These are phyloP conservation scores for Magnusiomyces suaveolens DNA, from an alignment of 1,139 yeast species.

Conservation along the genomic window DNA sequence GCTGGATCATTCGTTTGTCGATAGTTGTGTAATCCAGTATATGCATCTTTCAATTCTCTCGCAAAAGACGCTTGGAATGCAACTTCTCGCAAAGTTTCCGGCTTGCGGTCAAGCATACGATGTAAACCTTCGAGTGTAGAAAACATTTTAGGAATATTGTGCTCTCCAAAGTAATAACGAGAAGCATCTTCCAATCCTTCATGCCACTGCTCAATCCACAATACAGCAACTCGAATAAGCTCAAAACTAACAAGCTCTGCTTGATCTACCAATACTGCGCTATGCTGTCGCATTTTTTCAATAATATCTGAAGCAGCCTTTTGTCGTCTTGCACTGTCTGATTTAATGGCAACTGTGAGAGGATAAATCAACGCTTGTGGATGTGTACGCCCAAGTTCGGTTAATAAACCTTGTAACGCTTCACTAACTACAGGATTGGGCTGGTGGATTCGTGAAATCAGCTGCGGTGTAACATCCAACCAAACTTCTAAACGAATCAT, in stretches of 20 bases:
- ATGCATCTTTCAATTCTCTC: slow-evolving; percentile 83
- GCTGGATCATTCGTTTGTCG: slow-evolving; percentile 78
- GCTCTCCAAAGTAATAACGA: slow-evolving; percentile 85
- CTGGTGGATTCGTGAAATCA: slow-evolving; percentile 93
- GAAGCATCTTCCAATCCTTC: slow-evolving; percentile 97
- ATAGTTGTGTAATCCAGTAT: slow-evolving; percentile 84
- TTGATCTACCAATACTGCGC: slow-evolving; percentile 76
- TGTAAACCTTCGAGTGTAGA: slow-evolving; percentile 85
- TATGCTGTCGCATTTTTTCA: slow-evolving; percentile 88
- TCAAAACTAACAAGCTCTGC: slow-evolving; percentile 92
- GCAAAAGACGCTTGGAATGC: slow-evolving; percentile 93
- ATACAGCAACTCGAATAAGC: slow-evolving; percentile 83
- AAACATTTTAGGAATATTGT: slow-evolving; percentile 89
- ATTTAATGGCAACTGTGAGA: slow-evolving; percentile 88
- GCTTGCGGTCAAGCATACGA: slow-evolving; percentile 43
- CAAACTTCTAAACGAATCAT: slow-evolving; percentile 88
- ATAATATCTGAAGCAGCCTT: slow-evolving; percentile 86
- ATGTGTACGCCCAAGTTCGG: slow-evolving; percentile 88
- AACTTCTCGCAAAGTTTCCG: slow-evolving; percentile 86
- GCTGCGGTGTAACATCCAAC: slow-evolving; percentile 91
- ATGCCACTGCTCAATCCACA: slow-evolving; percentile 98
- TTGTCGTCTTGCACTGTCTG: slow-evolving; percentile 82
- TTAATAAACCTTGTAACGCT: slow-evolving; percentile 66
- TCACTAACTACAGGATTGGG: slow-evolving; percentile 79
- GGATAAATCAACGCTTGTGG: slow-evolving; percentile 97